A percentile compares a stretch with the other conserved stretches of the same genome.
Evolutionary conservation across 805 yeast genomes (phyloP).

Genomic region (Candida manassasensis): DNA sequence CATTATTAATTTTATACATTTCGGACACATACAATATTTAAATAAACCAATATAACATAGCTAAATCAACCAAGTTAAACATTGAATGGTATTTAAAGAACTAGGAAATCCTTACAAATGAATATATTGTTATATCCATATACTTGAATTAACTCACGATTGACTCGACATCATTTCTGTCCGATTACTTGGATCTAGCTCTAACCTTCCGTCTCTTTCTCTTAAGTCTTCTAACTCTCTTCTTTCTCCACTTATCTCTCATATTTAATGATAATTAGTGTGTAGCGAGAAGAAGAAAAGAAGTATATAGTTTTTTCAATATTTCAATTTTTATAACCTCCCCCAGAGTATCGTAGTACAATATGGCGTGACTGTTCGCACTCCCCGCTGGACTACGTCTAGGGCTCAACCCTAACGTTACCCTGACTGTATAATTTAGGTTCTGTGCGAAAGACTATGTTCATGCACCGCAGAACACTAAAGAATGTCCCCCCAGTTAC

Average conservation of each 20-base stretch:
- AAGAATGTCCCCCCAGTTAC: no score
- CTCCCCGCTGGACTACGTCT: neutral
- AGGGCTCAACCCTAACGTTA: no score
- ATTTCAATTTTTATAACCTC: conserved; percentile 2
- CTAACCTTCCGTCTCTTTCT: conserved; percentile 99
- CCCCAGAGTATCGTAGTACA: neutral
- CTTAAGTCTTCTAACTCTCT: conserved; percentile 99
- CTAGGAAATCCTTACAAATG: conserved; percentile 1
- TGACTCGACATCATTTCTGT: conserved; percentile 19
- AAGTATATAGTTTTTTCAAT: conserved; percentile 4
- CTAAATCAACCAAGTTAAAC: neutral
- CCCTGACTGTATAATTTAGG: no score
- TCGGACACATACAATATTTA: conserved; percentile 1
- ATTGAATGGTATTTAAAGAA: conserved; percentile 1
- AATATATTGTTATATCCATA: no score
- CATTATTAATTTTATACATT: no score
- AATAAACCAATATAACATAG: neutral
- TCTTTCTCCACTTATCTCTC: conserved; percentile 99
- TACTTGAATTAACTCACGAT: no score
- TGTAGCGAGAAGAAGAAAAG: conserved; percentile 12
- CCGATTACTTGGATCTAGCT: conserved; percentile 98
- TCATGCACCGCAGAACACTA: no score
- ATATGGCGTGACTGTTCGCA: neutral
- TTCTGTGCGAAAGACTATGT: no score
- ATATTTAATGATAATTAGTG: conserved; percentile 43